Evolutionary conservation across 2,329 filamentous ascomycete genomes (phyloP).

Genomic region (Aspergillus candidus): DNA sequence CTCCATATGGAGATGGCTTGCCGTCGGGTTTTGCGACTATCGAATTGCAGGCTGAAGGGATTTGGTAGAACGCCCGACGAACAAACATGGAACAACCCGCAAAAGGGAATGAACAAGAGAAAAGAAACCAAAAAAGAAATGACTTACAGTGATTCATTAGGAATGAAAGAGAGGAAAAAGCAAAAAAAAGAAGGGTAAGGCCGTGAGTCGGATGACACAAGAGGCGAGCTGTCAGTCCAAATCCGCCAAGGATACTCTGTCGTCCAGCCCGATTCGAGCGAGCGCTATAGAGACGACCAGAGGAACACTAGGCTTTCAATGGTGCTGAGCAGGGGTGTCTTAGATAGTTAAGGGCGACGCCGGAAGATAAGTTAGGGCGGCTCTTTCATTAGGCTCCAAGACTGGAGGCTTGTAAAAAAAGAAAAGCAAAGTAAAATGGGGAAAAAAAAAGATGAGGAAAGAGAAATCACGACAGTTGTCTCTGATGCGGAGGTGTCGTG

Average conservation of each 20-base stretch:
- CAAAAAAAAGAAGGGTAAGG: not conserved
- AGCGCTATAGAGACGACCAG: conserved; percentile 19
- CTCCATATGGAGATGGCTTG: conserved; percentile 16
- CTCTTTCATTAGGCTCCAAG: conserved; percentile 8
- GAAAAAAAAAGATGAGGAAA: conserved; percentile 7
- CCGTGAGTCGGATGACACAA: no score
- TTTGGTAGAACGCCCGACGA: no score
- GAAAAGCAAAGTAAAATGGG: conserved; percentile 4
- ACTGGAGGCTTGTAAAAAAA: conserved; percentile 7
- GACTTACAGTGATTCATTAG: conserved; percentile 21
- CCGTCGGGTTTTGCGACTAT: conserved; percentile 7
- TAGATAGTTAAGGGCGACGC: conserved; percentile 11
- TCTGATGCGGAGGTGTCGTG: conserved; percentile 2
- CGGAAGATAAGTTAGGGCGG: conserved; percentile 4
- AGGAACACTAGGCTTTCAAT: conserved; percentile 9
- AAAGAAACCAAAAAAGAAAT: not conserved
- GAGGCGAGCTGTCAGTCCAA: conserved; percentile 7
- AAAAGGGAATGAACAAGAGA: not conserved
- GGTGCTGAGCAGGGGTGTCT: conserved; percentile 12
- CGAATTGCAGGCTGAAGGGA: no score
- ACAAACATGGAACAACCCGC: not conserved
- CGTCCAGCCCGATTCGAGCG: conserved; percentile 17
- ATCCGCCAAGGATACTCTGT: not conserved
- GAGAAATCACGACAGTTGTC: conserved; percentile 2
- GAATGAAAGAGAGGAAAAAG: not conserved